These are phyloP conservation scores for Chaetomium sp. DNA, from an alignment of 2,329 filamentous ascomycete species.

Conservation along the genomic window DNA sequence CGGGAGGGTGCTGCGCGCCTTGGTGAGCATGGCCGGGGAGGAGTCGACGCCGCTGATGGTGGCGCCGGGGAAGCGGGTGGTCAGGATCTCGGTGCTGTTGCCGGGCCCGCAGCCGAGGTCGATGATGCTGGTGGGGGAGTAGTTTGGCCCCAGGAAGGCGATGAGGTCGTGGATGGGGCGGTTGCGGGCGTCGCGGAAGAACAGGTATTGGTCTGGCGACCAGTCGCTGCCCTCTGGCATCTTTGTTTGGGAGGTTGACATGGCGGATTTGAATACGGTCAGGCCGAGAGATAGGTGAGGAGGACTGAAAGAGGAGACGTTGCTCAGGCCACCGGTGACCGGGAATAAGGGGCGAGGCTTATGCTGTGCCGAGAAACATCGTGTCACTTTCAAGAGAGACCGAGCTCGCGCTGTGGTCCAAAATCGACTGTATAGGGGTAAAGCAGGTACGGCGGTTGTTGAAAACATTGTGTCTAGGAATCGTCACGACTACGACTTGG, in stretches of 20 bases:
- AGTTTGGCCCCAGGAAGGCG: slow-evolving; percentile 42
- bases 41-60: slow-evolving; percentile 56
- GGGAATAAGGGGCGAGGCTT: not conserved
- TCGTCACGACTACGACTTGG: not conserved
- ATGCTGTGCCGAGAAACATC: not conserved
- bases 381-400: not conserved
- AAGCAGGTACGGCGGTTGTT: no score
- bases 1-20: slow-evolving; percentile 47
- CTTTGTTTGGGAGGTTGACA: not conserved
- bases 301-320: not conserved
- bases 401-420: not conserved
- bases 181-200: slow-evolving; percentile 29
- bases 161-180: slow-evolving; percentile 50
- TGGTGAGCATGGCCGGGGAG: slow-evolving; percentile 57
- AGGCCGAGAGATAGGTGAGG: no score
- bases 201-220: slow-evolving; percentile 30
- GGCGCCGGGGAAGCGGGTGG: slow-evolving; percentile 50
- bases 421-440: not conserved
- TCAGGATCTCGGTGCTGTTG: slow-evolving; percentile 57
- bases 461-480: not conserved
- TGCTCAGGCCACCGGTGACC: not conserved
- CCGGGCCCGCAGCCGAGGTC: slow-evolving; percentile 64
- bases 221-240: slow-evolving; percentile 17
- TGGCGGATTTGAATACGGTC: not conserved
- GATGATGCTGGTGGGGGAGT: slow-evolving; percentile 47